Percentiles rank a stretch among this genome's conserved stretches.
phyloP scores from a whole-genome alignment of 257 asterid species.

The Nicotiana tabacum region DNA sequence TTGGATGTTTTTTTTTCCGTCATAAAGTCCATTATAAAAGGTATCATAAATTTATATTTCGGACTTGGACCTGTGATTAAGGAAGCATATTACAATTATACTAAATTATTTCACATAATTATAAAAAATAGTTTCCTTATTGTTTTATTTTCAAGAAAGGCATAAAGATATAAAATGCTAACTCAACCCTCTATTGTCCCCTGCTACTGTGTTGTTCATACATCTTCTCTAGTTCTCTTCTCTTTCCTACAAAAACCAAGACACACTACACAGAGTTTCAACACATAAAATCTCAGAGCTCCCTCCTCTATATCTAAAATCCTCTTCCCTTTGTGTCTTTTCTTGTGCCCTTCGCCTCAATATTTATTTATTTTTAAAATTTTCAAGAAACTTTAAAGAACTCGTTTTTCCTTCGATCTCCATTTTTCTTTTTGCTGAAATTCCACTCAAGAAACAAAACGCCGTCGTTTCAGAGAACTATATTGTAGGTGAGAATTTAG shows the following conservation, averaged over 20 bases:
- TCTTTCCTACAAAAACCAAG: conserved; percentile 12
- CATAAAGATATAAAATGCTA: conserved; percentile 9
- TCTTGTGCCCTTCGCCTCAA: background rate
- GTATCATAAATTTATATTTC: too few species aligned
- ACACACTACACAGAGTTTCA: background rate
- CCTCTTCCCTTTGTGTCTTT: background rate
- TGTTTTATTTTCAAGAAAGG: conserved; percentile 3
- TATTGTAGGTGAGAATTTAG: background rate
- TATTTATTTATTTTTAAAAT: background rate
- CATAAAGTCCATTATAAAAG: too few species aligned
- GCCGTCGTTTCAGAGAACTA: background rate
- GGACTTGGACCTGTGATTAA: too few species aligned
- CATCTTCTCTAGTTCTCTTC: background rate
- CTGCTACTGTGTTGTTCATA: background rate
- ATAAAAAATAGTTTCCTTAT: background rate
- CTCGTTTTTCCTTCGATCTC: background rate
- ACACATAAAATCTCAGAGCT: background rate
- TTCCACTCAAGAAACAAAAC: conserved; percentile 2
- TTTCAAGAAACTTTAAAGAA: background rate
- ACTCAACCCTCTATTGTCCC: background rate
- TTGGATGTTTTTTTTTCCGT: too few species aligned
- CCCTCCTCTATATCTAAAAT: conserved; percentile 12
- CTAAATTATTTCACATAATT: background rate
- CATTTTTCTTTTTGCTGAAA: background rate
- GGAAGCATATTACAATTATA: too few species aligned